Conservation (phyloP, 805 yeast species). For the Lipomyces sp. region DNA sequence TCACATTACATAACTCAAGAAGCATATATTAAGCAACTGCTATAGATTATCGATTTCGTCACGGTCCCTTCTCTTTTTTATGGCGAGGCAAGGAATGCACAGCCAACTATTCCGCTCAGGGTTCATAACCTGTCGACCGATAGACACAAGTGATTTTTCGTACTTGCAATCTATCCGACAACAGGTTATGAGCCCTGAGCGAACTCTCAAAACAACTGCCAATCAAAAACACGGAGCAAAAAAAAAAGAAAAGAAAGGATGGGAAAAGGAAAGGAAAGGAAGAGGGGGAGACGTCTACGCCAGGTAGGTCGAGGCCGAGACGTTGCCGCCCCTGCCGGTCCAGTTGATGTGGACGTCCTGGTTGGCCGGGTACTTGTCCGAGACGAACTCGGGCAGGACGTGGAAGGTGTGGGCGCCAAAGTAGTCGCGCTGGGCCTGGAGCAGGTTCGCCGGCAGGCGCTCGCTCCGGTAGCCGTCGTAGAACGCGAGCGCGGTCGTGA, state of each 20-base stretch:
- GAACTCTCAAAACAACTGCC: too few species aligned
- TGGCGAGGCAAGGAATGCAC: too few species aligned
- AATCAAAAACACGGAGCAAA: neutral
- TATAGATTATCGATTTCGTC: too few species aligned
- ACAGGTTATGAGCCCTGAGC: too few species aligned
- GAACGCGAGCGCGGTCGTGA: conserved; percentile 93
- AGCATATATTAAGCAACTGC: too few species aligned
- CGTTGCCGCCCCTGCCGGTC: conserved; percentile 99
- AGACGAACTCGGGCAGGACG: conserved; percentile 83
- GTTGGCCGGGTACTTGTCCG: conserved; percentile 71
- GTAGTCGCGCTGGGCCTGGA: conserved; percentile 99
- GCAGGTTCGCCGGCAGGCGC: conserved; percentile 91
- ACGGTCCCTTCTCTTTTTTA: too few species aligned
- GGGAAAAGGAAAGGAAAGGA: neutral
- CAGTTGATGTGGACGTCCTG: conserved; percentile 93
- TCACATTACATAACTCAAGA: too few species aligned
- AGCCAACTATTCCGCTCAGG: too few species aligned
- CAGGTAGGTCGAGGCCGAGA: conserved; percentile 89
- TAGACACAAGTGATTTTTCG: too few species aligned
- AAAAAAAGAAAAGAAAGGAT: too few species aligned
- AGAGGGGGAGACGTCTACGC: conserved; percentile 54
- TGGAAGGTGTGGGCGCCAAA: conserved; percentile 99
- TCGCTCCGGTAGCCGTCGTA: conserved; percentile 98
- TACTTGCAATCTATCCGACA: too few species aligned
- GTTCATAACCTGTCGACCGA: too few species aligned